Percentiles rank a stretch among this genome's conserved stretches.
These are phyloP conservation scores for Athelia psychrophila DNA, from an alignment of 1,284 basidiomycete genomes.

Conservation along the genomic window DNA sequence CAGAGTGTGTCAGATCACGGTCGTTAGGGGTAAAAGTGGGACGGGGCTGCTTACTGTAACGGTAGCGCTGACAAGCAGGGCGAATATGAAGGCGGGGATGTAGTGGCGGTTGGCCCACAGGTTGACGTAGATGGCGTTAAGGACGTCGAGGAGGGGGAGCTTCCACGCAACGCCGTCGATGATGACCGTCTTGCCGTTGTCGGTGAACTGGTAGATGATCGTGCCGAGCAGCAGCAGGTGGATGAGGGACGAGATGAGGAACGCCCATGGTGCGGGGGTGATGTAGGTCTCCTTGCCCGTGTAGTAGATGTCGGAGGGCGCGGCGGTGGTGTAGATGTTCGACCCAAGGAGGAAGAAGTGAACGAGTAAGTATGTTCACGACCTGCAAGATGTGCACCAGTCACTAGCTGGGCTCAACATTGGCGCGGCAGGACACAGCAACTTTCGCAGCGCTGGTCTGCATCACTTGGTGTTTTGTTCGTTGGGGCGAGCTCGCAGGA, in stretches of 20 bases:
- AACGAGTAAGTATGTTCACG: too few relatives aligned
- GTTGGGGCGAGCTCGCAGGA: too few relatives aligned
- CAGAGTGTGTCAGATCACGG: conserved; percentile 10
- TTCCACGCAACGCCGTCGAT: conserved; percentile 88
- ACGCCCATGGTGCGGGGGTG: conserved; percentile 89
- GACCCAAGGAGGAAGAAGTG: conserved; percentile 85
- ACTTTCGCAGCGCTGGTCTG: too few relatives aligned
- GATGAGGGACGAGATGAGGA: conserved; percentile 83
- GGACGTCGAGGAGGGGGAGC: conserved; percentile 79
- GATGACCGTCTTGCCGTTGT: conserved; percentile 75
- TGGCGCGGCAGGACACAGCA: too few relatives aligned
- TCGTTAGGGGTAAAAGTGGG: too few relatives aligned
- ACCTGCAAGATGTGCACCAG: background rate
- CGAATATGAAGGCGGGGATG: conserved; percentile 80
- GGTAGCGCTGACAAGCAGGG: conserved; percentile 79
- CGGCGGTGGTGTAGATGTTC: conserved; percentile 83
- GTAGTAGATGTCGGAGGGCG: conserved; percentile 68
- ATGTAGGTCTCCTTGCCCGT: conserved; percentile 82
- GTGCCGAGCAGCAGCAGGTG: conserved; percentile 88
- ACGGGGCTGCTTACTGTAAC: conserved; percentile 69
- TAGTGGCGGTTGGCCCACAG: conserved; percentile 74
- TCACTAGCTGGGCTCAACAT: too few relatives aligned
- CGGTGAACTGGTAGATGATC: conserved; percentile 87
- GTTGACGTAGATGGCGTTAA: conserved; percentile 86
- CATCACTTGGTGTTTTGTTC: too few relatives aligned